phyloP scores from a whole-genome alignment of 768 basidiomycete species.

The Leccinum aurantiacum region DNA sequence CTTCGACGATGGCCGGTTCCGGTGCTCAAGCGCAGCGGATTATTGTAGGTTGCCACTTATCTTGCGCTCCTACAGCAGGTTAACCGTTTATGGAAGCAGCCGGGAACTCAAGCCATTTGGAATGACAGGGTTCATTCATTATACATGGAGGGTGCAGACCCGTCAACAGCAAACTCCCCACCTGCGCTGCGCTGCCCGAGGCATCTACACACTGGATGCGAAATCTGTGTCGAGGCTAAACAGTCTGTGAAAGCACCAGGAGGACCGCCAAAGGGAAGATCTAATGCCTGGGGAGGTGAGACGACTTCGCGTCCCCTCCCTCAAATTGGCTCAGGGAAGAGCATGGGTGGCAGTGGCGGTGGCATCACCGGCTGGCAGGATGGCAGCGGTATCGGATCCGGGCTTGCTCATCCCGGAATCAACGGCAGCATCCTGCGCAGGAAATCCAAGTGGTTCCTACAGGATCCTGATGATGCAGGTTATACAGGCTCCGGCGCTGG shows the following conservation, averaged over 20 bases:
- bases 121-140: slow-evolving; percentile 46
- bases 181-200: slow-evolving; percentile 67
- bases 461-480: slow-evolving; percentile 25
- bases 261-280: slow-evolving; percentile 24
- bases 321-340: slow-evolving; percentile 20
- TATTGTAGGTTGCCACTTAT: slow-evolving; percentile 11
- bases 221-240: slow-evolving; percentile 73
- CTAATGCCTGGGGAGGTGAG: slow-evolving; percentile 29
- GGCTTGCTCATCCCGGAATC: slow-evolving; percentile 56
- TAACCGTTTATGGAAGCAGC: slow-evolving; percentile 9
- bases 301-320: slow-evolving; percentile 20
- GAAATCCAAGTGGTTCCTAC: slow-evolving; percentile 32
- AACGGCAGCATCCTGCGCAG: slow-evolving; percentile 62
- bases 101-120: slow-evolving; percentile 25
- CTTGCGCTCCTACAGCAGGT: neutral
- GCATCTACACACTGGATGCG: slow-evolving; percentile 70
- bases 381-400: slow-evolving; percentile 70
- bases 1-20: slow-evolving; percentile 5
- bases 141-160: slow-evolving; percentile 63
- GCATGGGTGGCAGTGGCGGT: slow-evolving; percentile 36
- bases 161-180: slow-evolving; percentile 59
- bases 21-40: slow-evolving; percentile 11
- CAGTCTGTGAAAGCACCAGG: slow-evolving; percentile 29
- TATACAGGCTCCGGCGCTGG: slow-evolving; percentile 43
- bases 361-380: slow-evolving; percentile 75